Conservation (phyloP, 768 basidiomycete genomes). For the Lentinula boryana region DNA sequence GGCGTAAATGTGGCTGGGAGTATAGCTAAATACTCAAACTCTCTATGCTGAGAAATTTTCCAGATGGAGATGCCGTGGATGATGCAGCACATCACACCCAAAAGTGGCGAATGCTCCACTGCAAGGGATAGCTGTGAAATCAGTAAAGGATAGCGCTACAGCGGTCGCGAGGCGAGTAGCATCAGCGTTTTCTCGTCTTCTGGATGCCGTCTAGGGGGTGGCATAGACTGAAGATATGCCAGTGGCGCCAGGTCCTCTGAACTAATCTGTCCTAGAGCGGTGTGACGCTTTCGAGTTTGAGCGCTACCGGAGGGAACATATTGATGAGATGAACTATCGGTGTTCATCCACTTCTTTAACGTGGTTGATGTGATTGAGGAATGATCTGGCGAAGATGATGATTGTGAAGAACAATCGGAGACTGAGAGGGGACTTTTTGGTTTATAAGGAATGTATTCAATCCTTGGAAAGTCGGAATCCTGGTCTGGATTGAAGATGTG, state of each 20-base stretch:
- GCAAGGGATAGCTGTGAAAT: constrained; percentile 16
- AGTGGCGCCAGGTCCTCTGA: constrained; percentile 51
- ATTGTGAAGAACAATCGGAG: constrained; percentile 2
- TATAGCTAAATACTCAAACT: not conserved
- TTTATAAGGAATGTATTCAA: constrained; percentile 42
- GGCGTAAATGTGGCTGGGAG: not conserved
- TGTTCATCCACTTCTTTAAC: constrained; percentile 7
- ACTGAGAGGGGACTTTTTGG: constrained; percentile 13
- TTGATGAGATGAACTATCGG: constrained; percentile 1
- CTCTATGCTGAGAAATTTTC: not conserved
- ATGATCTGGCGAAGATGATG: not conserved
- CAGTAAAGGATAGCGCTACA: constrained; percentile 20
- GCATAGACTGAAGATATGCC: constrained; percentile 58
- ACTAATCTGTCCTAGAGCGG: constrained; percentile 1
- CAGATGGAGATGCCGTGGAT: too few relatives aligned
- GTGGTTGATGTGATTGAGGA: not conserved
- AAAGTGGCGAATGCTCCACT: not conserved
- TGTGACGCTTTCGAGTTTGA: not conserved
- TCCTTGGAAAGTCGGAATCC: constrained; percentile 27
- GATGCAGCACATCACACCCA: too few relatives aligned
- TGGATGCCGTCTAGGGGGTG: constrained; percentile 62
- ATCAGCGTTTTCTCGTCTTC: constrained; percentile 52
- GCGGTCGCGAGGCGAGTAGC: constrained; percentile 17
- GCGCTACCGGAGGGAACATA: not conserved
- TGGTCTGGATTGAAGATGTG: constrained; percentile 43